Evolutionary conservation across 257 asterid genomes (phyloP).

Genomic region (Hygrophila difformis): DNA sequence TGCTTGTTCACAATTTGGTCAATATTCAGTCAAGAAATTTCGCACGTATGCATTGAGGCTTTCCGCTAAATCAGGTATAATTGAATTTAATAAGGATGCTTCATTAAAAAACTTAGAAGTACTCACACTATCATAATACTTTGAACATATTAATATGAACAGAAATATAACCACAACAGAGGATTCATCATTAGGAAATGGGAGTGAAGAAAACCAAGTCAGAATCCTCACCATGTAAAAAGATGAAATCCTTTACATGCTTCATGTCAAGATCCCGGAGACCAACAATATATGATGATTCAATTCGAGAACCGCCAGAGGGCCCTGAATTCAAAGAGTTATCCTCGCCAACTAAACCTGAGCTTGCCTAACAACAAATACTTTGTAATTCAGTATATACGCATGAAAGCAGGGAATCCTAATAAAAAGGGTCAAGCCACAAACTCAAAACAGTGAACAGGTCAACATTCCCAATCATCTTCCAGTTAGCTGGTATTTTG

Average conservation of each 20-base stretch:
- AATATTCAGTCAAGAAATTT: background rate
- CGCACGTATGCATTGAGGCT: conserved; percentile 14
- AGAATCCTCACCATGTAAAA: conserved; percentile 70
- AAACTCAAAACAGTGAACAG: conserved; percentile 14
- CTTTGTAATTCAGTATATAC: conserved; percentile 19
- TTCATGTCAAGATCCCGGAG: conserved; percentile 88
- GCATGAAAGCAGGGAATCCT: conserved; percentile 12
- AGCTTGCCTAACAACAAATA: conserved; percentile 65
- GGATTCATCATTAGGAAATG: background rate
- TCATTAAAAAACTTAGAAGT: too few relatives aligned
- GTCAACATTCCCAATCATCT: conserved; percentile 15
- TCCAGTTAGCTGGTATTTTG: conserved; percentile 1
- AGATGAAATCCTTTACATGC: conserved; percentile 81
- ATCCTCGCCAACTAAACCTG: conserved; percentile 82
- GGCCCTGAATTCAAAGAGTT: conserved; percentile 47
- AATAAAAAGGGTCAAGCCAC: conserved; percentile 16
- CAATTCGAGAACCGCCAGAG: conserved; percentile 70
- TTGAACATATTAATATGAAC: too few relatives aligned
- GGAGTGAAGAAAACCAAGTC: conserved; percentile 12
- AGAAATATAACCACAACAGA: too few relatives aligned
- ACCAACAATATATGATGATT: conserved; percentile 70
- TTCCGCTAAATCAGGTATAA: background rate
- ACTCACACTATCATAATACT: background rate
- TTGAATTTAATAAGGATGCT: too few relatives aligned
- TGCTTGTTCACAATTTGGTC: conserved; percentile 12